These are phyloP conservation scores for Ceratocystis smalleyi DNA, from an alignment of 2,329 filamentous ascomycete species.

Conservation along the genomic window DNA sequence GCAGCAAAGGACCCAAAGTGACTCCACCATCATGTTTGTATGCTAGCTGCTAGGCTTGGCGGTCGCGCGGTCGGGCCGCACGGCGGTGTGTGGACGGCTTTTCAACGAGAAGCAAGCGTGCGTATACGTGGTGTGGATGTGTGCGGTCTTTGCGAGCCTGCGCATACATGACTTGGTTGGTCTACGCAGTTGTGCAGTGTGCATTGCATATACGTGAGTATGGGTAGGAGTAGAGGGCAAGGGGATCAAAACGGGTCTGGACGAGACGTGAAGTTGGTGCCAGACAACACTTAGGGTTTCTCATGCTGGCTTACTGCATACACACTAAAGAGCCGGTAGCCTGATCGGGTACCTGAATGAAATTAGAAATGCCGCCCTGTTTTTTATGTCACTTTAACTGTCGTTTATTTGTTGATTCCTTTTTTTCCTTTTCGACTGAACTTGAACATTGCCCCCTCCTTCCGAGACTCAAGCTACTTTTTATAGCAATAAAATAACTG, in stretches of 20 bases:
- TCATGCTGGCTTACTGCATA: background rate
- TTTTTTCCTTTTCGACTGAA: background rate
- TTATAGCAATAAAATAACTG: background rate
- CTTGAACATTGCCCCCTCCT: background rate
- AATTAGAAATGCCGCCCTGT: background rate
- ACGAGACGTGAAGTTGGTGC: background rate
- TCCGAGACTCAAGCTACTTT: background rate
- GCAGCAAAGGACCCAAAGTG: constrained; percentile 2
- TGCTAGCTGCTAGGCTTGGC: background rate
- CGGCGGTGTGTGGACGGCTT: background rate
- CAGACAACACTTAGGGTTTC: background rate
- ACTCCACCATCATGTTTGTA: background rate
- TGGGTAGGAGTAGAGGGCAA: background rate
- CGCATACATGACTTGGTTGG: background rate
- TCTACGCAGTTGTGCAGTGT: background rate
- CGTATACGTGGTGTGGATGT: background rate
- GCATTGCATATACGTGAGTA: background rate
- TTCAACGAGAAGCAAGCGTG: background rate
- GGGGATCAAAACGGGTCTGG: background rate
- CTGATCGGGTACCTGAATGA: background rate
- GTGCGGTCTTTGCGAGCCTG: background rate
- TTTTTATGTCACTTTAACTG: background rate
- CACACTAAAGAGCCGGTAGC: background rate
- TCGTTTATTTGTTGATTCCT: background rate
- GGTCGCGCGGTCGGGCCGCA: background rate